phyloP scores from a whole-genome alignment of 768 basidiomycete genomes.

The Boletus reticulatus region DNA sequence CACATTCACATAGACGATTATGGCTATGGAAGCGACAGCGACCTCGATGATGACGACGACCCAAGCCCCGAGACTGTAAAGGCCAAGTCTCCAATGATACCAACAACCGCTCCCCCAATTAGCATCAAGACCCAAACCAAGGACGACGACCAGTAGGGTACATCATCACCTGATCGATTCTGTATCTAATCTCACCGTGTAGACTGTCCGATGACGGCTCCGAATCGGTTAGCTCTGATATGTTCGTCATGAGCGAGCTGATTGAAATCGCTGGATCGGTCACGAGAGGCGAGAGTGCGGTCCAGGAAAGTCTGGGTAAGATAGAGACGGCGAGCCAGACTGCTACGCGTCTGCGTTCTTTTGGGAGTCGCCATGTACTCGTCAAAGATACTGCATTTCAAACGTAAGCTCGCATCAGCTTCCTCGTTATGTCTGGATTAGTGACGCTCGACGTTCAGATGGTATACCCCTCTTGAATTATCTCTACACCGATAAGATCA shows the following conservation, averaged over 20 bases:
- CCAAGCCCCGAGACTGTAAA: not conserved
- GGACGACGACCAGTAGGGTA: not conserved
- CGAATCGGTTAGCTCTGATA: constrained; percentile 15
- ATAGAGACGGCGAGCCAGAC: not conserved
- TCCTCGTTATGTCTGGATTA: not conserved
- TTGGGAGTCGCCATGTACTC: constrained; percentile 24
- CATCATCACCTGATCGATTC: not conserved
- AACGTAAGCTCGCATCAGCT: constrained; percentile 17
- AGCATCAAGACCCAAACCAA: not conserved
- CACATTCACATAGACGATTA: not conserved
- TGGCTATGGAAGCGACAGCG: not conserved
- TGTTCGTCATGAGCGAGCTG: constrained; percentile 13
- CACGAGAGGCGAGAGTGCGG: not conserved
- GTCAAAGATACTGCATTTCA: constrained; percentile 29
- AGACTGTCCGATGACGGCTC: constrained; percentile 16
- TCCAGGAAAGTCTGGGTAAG: not conserved
- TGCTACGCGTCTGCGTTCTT: constrained; percentile 2
- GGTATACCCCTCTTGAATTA: constrained; percentile 34
- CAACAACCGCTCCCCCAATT: not conserved
- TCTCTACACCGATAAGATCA: constrained; percentile 35
- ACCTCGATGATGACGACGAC: not conserved
- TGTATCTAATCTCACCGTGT: not conserved
- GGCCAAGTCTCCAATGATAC: not conserved
- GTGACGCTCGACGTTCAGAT: not conserved
- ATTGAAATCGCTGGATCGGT: not conserved